A percentile compares a stretch with the other conserved stretches of the same genome.
These are phyloP conservation scores for Boletus eberwhitei DNA, from an alignment of 768 basidiomycete genomes.

Conservation along the genomic window DNA sequence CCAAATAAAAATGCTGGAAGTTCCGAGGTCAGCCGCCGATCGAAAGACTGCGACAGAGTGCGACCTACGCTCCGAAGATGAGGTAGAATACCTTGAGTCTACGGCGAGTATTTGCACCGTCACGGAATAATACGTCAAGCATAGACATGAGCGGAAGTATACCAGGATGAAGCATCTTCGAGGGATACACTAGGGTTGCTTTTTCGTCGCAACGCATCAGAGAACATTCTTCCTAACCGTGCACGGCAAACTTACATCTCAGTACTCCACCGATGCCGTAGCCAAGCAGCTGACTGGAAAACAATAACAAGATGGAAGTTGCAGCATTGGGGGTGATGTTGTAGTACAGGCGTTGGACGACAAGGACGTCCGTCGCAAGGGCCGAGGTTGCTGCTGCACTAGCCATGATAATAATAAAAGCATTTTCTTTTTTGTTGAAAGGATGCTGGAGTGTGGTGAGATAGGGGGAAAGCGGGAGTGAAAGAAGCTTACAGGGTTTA, in stretches of 20 bases:
- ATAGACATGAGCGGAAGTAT: conserved; percentile 25
- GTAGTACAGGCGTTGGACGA: conserved; percentile 53
- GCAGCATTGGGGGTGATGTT: conserved; percentile 47
- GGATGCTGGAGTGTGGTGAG: conserved; percentile 39
- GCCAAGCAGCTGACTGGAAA: conserved; percentile 38
- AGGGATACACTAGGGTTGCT: conserved; percentile 40
- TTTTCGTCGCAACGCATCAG: conserved; percentile 1
- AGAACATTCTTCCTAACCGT: background rate
- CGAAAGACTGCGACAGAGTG: conserved; percentile 17
- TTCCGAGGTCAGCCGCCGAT: background rate
- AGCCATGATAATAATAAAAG: conserved; percentile 56
- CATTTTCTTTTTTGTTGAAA: conserved; percentile 60
- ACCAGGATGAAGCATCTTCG: conserved; percentile 42
- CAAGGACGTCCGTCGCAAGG: conserved; percentile 51
- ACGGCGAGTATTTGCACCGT: conserved; percentile 37
- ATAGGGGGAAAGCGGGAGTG: background rate
- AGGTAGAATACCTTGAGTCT: conserved; percentile 35
- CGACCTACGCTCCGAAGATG: conserved; percentile 30
- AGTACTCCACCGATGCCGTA: conserved; percentile 57
- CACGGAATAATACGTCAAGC: conserved; percentile 39
- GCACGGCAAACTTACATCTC: conserved; percentile 34
- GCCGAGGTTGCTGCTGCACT: conserved; percentile 53
- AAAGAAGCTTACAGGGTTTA: conserved; percentile 41
- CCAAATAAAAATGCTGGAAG: conserved; percentile 34
- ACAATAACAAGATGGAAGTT: conserved; percentile 43